Conservation (phyloP, 1,284 basidiomycete species). For the Vanrija pseudolonga region DNA sequence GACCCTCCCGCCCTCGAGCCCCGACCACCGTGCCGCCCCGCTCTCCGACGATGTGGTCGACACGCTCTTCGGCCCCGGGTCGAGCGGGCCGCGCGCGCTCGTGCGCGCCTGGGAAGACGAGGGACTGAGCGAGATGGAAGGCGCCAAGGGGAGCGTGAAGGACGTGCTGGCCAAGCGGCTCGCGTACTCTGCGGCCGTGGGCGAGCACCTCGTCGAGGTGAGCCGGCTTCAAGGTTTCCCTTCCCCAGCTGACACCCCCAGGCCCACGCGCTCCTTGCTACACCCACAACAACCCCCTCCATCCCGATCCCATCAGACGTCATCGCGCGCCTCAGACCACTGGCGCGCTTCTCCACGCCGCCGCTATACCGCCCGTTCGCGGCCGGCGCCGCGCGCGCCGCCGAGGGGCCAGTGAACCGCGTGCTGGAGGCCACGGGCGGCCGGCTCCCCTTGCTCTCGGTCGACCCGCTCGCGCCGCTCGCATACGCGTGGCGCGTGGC, state of each 20-base stretch:
- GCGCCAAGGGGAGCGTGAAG: constrained; percentile 4
- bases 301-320: constrained; percentile 27
- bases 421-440: constrained; percentile 10
- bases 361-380: constrained; percentile 9
- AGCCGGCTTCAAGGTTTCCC: not conserved
- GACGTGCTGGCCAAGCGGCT: constrained; percentile 24
- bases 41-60: constrained; percentile 27
- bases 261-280: constrained; percentile 39
- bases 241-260: constrained; percentile 9
- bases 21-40: not conserved
- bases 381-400: not conserved
- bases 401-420: not conserved
- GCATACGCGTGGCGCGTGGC: constrained; percentile 41
- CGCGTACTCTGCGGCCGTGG: constrained; percentile 28
- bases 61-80: constrained; percentile 35
- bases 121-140: constrained; percentile 22
- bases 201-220: constrained; percentile 43
- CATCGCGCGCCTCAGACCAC: constrained; percentile 9
- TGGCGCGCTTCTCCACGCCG: constrained; percentile 16
- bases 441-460: constrained; percentile 27
- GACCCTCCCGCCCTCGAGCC: constrained; percentile 12
- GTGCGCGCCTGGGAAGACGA: constrained; percentile 33
- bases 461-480: constrained; percentile 33
- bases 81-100: constrained; percentile 24
- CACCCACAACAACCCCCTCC: constrained; percentile 21